These are phyloP conservation scores for Ustulina deusta DNA, from an alignment of 2,329 filamentous ascomycete species.

Conservation along the genomic window DNA sequence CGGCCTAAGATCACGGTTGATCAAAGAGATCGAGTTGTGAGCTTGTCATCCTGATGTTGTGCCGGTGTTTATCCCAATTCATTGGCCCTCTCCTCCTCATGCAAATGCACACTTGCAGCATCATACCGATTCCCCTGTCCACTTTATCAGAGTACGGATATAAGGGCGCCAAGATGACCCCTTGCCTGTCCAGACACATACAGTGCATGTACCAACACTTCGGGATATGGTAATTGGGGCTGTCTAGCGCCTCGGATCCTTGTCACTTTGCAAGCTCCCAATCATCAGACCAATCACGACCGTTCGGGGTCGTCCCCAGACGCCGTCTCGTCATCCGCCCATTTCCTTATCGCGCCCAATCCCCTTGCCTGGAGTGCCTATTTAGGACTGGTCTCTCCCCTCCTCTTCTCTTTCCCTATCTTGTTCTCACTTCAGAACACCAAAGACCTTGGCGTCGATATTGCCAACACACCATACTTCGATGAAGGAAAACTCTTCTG, in stretches of 20 bases:
- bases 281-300: conserved; percentile 13
- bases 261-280: conserved; percentile 16
- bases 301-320: conserved; percentile 24
- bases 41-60: background rate
- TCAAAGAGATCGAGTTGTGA: conserved; percentile 2
- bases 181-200: conserved; percentile 4
- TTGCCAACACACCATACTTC: conserved; percentile 56
- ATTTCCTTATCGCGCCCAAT: conserved; percentile 29
- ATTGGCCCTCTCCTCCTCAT: background rate
- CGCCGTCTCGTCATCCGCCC: conserved; percentile 21
- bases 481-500: conserved; percentile 72
- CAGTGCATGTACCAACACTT: conserved; percentile 19
- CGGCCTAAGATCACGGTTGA: background rate
- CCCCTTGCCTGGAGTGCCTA: conserved; percentile 32
- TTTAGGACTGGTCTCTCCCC: conserved; percentile 30
- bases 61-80: background rate
- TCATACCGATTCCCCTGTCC: background rate
- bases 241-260: conserved; percentile 13
- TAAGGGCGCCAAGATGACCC: background rate
- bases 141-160: background rate
- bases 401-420: conserved; percentile 28
- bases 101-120: conserved; percentile 4
- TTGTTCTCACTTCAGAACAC: conserved; percentile 45
- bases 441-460: conserved; percentile 50
- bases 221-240: conserved; percentile 28